Base-by-base conservation (phyloP, 805 yeast genomes). In the Wickerhamiella spandovensis region DNA sequence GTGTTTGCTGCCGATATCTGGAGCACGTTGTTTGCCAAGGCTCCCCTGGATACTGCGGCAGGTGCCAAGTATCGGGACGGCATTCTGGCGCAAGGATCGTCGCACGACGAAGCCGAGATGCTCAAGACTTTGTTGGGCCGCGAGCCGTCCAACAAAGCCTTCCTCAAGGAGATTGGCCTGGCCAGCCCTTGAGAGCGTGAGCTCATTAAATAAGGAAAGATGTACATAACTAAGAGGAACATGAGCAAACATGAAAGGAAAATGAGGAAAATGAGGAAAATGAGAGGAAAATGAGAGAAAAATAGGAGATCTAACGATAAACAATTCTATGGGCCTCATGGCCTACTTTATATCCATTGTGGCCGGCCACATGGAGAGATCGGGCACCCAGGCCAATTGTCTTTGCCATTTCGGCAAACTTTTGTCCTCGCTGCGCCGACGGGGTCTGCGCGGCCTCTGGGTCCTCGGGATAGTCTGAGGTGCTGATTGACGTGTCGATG, bases 1-100 rank as follows among this genome's bases (percentile, higher is more conserved):
- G 95, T 84, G 15, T 86, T 81, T 70, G 92, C 95, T 1, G 76
- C 85, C 6, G 95, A 86, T 64, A 83, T 86, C 62, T 86, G 76
- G 68, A 79, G 83, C 64, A 67, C 84, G 4, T 74, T 76, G 60
- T 86, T 86, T 72, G 75, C 77, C 51, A 58, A 67, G 1, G 77
- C 82, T 63, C 92, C 94, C 43, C 72, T 83, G 75, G 76, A 79
- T 60, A 69, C 76, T 20, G 62, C 63, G 17, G 72, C 67, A 47
- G 95, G 95, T 47, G 65, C 76, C 25, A 69, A 73, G 53, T 86
- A 86, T 65, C 76, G 94, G 62, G 84, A 82, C 60, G 70, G 73
- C 41, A 77, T 86, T 24, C 69, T 86, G 58, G 75, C 73, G 17
- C 75, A 79, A 55, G 95, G 95, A 54, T 90, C 90, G 6, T 72